phyloP scores from a whole-genome alignment of 805 yeast species.

The Candida maris region DNA sequence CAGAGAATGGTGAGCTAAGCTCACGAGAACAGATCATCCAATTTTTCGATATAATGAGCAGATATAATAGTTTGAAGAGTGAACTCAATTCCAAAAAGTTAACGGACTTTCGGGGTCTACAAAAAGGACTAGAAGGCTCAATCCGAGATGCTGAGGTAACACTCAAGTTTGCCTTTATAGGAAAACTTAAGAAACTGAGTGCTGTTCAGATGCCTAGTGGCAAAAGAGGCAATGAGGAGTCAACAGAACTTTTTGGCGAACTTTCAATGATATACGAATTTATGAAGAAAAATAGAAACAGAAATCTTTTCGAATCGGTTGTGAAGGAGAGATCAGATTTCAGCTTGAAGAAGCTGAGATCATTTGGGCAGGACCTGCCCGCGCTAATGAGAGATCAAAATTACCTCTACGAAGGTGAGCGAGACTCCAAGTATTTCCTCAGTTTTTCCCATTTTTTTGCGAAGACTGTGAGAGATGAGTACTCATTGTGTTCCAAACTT shows the following conservation, averaged over 20 bases:
- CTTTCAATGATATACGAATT: conserved; percentile 42
- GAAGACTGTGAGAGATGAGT: conserved; percentile 17
- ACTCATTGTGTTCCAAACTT: conserved; percentile 15
- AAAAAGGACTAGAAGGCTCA: conserved; percentile 53
- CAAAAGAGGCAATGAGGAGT: conserved; percentile 31
- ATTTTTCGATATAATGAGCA: conserved; percentile 34
- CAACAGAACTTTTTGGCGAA: conserved; percentile 33
- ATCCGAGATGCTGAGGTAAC: conserved; percentile 56
- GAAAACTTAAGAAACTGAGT: conserved; percentile 38
- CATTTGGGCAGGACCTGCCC: conserved; percentile 39
- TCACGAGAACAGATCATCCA: conserved; percentile 38
- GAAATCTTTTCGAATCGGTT: conserved; percentile 33
- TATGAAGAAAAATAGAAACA: conserved; percentile 33
- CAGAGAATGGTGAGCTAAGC: conserved; percentile 22
- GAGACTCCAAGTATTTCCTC: conserved; percentile 13
- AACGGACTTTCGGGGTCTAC: conserved; percentile 62
- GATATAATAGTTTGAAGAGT: conserved; percentile 31
- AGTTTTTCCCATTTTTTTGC: conserved; percentile 15
- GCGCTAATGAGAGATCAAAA: conserved; percentile 26
- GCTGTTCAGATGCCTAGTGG: conserved; percentile 35
- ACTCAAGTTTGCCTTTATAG: conserved; percentile 46
- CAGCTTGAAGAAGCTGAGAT: conserved; percentile 41
- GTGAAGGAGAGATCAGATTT: conserved; percentile 40
- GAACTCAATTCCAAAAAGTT: conserved; percentile 23
- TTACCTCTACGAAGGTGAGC: conserved; percentile 29